Base-by-base conservation (phyloP, 257 asterid genomes). In the Lavandula angustifolia region DNA sequence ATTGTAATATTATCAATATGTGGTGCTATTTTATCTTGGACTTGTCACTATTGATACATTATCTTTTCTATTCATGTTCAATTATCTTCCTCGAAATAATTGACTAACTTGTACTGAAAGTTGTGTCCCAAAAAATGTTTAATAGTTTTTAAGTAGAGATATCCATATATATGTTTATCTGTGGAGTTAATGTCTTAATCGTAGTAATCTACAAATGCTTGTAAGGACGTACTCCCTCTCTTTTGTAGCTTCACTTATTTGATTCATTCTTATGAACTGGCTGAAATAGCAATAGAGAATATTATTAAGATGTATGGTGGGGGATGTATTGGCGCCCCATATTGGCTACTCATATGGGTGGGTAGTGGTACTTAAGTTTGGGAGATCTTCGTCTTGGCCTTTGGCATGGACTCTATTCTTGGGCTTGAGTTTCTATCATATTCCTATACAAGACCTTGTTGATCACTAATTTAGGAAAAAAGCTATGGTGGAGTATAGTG, bases 1-100 rank as follows among this genome's bases (percentile, higher is more conserved):
- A 70, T 47, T 31, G 48, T 65, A 13, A 33, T 60, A 17, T 32
- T 63, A 47, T 22, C 61, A 43, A 62, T 76, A 66, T 61, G 54
- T 56, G 59, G 37, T 32, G 40, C 50, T 22, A 52, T 16, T 32
- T 14, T 57, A 17, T 37, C 31, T 14, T 53, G 66, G 12, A 7
- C 10, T 60, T 44, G 54, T 31, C 61, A 32, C 56, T 10, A 18
- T 18, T 7, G 13, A 55, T 3, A 7, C 41, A 7, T 69, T 50
- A 31, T 7, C 22, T 46, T 13, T 29, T 65, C 31, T 46, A 13
- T 9, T 17, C 13, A 7, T 55, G 5, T 31, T 42, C 31, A 5
- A 38, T 2, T 64, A 22, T 22, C n/a, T 41, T n/a, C 29, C 48
- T 10, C 40, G 18, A 37, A 22, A 34, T 33, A 34, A 43, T 16